Evolutionary conservation across 2,329 filamentous ascomycete genomes (phyloP).

Genomic region (Raffaelea ambrosiae): DNA sequence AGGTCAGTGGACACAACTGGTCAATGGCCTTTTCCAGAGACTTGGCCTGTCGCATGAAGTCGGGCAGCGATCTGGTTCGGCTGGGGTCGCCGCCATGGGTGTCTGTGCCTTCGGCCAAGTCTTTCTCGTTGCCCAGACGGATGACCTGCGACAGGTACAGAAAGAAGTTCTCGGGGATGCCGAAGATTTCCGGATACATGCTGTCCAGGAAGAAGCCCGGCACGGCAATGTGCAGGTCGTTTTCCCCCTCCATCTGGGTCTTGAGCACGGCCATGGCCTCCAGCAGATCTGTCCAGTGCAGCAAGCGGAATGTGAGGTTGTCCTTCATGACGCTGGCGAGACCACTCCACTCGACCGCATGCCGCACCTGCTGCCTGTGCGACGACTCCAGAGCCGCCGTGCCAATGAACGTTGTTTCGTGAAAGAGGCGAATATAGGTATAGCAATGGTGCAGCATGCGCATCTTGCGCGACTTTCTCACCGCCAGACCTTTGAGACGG

Average conservation of each 20-base stretch:
- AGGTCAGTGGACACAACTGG: constrained; percentile 1
- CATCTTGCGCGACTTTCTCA: constrained; percentile 29
- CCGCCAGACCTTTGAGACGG: constrained; percentile 24
- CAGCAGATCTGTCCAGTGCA: constrained; percentile 20
- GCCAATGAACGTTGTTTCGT: constrained; percentile 26
- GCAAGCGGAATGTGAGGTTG: constrained; percentile 22
- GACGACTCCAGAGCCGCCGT: constrained; percentile 7
- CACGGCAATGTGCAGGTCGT: constrained; percentile 27
- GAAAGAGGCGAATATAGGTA: constrained; percentile 26
- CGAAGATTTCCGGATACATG: constrained; percentile 31
- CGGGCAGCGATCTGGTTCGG: constrained; percentile 14
- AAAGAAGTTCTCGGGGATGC: constrained; percentile 26
- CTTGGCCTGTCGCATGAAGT: constrained; percentile 24
- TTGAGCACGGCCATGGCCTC: constrained; percentile 23
- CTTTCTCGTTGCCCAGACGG: constrained; percentile 26
- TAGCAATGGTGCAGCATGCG: constrained; percentile 33
- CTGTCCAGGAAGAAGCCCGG: constrained; percentile 26
- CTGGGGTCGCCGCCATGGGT: background rate
- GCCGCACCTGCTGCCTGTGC: constrained; percentile 12
- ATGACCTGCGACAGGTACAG: constrained; percentile 25
- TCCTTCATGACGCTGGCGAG: constrained; percentile 15
- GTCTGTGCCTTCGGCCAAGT: constrained; percentile 15
- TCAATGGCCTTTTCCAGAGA: constrained; percentile 23
- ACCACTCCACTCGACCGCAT: constrained; percentile 14
- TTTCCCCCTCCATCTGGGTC: constrained; percentile 26